These are phyloP conservation scores for Candida gorgasii DNA, from an alignment of 805 yeast species.

Conservation along the genomic window DNA sequence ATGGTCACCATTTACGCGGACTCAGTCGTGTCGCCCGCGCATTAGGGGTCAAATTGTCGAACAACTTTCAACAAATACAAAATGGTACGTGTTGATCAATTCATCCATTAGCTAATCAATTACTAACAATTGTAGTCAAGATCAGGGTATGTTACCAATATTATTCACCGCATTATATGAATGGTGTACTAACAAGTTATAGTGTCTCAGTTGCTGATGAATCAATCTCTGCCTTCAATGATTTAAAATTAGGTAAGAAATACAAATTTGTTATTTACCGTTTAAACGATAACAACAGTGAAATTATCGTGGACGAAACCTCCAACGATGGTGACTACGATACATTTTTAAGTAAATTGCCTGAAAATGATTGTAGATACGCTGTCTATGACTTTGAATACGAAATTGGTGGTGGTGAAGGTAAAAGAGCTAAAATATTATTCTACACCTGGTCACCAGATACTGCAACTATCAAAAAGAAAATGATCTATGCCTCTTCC, in stretches of 20 bases:
- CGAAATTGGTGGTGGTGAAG: conserved; percentile 86
- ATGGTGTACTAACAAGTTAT: conserved; percentile 17
- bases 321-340: conserved; percentile 79
- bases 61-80: conserved; percentile 8
- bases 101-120: background rate
- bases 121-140: conserved; percentile 27
- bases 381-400: conserved; percentile 97
- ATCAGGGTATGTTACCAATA: conserved; percentile 28
- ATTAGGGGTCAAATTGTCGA: conserved; percentile 9
- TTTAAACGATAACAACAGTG: conserved; percentile 82
- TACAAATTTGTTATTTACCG: conserved; percentile 79
- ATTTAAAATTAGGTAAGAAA: conserved; percentile 91
- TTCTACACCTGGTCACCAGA: conserved; percentile 95
- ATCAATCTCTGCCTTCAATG: conserved; percentile 91
- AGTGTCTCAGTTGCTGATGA: conserved; percentile 65
- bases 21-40: conserved; percentile 3
- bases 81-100: conserved; percentile 10
- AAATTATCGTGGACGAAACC: conserved; percentile 85
- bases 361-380: conserved; percentile 94
- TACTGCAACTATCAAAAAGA: conserved; percentile 89
- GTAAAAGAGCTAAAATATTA: conserved; percentile 80
- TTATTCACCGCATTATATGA: background rate
- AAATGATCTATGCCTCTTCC: conserved; percentile 99
- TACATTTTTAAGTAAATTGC: conserved; percentile 79
- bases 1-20: background rate